These are phyloP conservation scores for Wakefieldia striispora DNA, from an alignment of 768 basidiomycete species.

Conservation along the genomic window DNA sequence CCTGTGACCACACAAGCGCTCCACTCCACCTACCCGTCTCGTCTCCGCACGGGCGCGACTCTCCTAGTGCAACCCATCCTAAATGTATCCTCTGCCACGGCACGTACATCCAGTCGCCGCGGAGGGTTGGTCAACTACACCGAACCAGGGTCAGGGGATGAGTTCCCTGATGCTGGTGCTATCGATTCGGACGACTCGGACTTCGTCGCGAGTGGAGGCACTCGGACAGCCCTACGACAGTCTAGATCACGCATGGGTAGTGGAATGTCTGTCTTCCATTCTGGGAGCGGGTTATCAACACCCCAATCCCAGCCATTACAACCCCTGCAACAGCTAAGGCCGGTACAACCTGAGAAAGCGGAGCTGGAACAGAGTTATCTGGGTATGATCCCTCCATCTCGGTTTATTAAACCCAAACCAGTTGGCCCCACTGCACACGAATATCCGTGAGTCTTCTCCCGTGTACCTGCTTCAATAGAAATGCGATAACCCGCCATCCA, in stretches of 20 bases:
- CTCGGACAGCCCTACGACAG: slow-evolving; percentile 55
- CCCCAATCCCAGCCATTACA: slow-evolving; percentile 30
- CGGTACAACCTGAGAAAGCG: slow-evolving; percentile 41
- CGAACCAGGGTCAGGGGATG: slow-evolving; percentile 82
- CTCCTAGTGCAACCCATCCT: slow-evolving; percentile 88
- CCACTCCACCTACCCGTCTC: slow-evolving; percentile 80
- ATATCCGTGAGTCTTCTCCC: slow-evolving; percentile 61
- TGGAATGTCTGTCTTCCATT: slow-evolving; percentile 56
- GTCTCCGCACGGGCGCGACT: slow-evolving; percentile 87
- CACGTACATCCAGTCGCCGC: slow-evolving; percentile 52
- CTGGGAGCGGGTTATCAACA: slow-evolving; percentile 42
- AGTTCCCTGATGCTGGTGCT: slow-evolving; percentile 76
- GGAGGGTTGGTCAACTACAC: slow-evolving; percentile 82
- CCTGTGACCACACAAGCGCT: slow-evolving; percentile 67
- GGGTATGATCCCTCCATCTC: slow-evolving; percentile 78
- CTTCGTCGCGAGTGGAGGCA: slow-evolving; percentile 65
- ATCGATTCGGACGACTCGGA: slow-evolving; percentile 85
- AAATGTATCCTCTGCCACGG: slow-evolving; percentile 39
- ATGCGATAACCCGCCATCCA: slow-evolving; percentile 10
- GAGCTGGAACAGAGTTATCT: slow-evolving; percentile 88
- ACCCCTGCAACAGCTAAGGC: slow-evolving; percentile 15
- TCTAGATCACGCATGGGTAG: slow-evolving; percentile 41
- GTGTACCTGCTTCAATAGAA: slow-evolving; percentile 2
- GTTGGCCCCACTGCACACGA: slow-evolving; percentile 63
- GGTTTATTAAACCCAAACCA: slow-evolving; percentile 63